These are phyloP conservation scores for Ophiobolus disseminans DNA, from an alignment of 2,329 filamentous ascomycete species.

Conservation along the genomic window DNA sequence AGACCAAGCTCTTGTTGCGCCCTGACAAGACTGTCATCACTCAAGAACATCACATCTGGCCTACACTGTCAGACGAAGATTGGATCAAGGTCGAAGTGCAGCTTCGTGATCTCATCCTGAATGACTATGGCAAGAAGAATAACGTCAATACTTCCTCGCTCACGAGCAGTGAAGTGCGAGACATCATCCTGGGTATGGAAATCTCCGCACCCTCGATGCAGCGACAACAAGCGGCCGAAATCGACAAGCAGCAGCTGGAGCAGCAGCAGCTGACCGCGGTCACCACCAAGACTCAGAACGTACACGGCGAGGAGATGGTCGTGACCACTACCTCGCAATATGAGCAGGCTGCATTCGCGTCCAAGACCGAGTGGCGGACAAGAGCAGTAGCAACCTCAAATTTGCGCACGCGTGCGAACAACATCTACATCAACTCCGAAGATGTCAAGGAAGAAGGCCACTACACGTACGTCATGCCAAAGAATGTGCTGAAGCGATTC, in stretches of 20 bases:
- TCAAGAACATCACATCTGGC: slow-evolving; percentile 99
- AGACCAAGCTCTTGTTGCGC: slow-evolving; percentile 92
- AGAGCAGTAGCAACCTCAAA: slow-evolving; percentile 96
- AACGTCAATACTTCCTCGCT: slow-evolving; percentile 98
- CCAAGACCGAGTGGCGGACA: slow-evolving; percentile 98
- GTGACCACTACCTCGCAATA: slow-evolving; percentile 98
- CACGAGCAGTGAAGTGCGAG: slow-evolving; percentile 94
- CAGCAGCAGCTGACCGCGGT: slow-evolving; percentile 96
- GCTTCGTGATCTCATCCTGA: slow-evolving; percentile 91
- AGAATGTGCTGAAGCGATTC: slow-evolving; percentile 98
- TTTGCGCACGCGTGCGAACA: slow-evolving; percentile 90
- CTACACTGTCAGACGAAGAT: slow-evolving; percentile 88
- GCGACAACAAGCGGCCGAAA: slow-evolving; percentile 96
- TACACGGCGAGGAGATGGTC: slow-evolving; percentile 96
- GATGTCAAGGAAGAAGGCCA: slow-evolving; percentile 88
- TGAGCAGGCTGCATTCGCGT: slow-evolving; percentile 96
- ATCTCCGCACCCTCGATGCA: slow-evolving; percentile 98
- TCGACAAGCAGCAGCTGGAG: slow-evolving; percentile 98
- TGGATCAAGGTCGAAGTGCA: slow-evolving; percentile 99
- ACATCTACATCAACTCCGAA: slow-evolving; percentile 97
- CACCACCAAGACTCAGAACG: slow-evolving; percentile 97
- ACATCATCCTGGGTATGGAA: slow-evolving; percentile 99
- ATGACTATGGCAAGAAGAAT: slow-evolving; percentile 99
- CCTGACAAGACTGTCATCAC: slow-evolving; percentile 99
- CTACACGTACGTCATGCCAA: slow-evolving; percentile 97